Evolutionary conservation across 495 filamentous ascomycete species (phyloP).

Genomic region (Hyaloscypha variabilis): DNA sequence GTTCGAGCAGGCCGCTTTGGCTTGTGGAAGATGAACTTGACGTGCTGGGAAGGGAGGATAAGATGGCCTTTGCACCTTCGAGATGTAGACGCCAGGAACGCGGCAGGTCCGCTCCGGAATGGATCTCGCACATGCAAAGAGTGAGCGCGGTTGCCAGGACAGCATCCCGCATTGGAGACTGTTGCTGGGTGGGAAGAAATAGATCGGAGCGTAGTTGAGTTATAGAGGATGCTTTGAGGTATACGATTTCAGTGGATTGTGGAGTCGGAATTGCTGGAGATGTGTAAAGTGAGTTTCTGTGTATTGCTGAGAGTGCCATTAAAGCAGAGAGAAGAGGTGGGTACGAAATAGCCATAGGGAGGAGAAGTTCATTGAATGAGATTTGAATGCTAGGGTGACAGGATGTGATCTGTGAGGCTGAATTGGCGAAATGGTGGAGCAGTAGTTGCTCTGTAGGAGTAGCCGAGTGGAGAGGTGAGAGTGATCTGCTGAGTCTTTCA

Average conservation of each 20-base stretch:
- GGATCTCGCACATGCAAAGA: constrained; percentile 13
- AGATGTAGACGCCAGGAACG: constrained; percentile 13
- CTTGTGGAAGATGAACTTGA: background rate
- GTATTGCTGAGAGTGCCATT: background rate
- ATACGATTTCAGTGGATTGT: too few species aligned
- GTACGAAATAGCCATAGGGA: constrained; percentile 2
- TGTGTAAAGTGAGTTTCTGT: constrained; percentile 4
- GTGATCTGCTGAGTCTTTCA: background rate
- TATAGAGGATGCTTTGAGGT: too few species aligned
- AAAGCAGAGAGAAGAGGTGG: constrained; percentile 8
- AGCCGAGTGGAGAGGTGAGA: background rate
- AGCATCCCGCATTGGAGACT: background rate
- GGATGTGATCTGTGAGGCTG: background rate
- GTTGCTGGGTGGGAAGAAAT: background rate
- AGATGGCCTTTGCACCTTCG: constrained; percentile 3
- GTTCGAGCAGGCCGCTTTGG: too few species aligned
- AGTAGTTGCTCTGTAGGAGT: background rate
- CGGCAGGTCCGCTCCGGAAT: constrained; percentile 8
- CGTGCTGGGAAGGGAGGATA: background rate
- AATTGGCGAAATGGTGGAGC: constrained; percentile 1
- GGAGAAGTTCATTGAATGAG: background rate
- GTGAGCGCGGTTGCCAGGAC: constrained; percentile 11
- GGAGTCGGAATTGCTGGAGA: too few species aligned
- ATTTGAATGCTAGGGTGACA: background rate
- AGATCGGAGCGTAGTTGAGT: too few species aligned